A percentile compares a stretch with the other conserved stretches of the same genome.
These are phyloP conservation scores for Trichoderma harzianum DNA, from an alignment of 2,329 filamentous ascomycete species.

Conservation along the genomic window DNA sequence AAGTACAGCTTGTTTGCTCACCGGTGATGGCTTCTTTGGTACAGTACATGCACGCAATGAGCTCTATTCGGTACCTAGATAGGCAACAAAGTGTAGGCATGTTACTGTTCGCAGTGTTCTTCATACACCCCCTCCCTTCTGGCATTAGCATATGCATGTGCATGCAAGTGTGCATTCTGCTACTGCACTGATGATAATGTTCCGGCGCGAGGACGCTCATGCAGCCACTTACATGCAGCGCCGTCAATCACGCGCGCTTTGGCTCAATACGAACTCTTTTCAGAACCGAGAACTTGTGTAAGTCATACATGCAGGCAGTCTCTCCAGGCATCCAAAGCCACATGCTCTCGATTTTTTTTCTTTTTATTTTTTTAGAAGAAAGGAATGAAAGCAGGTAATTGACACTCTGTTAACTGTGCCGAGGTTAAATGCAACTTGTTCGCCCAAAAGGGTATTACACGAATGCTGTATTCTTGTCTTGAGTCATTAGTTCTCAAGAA, in stretches of 20 bases:
- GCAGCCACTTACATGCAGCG: not conserved
- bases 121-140: not conserved
- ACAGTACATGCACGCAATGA: not conserved
- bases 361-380: not conserved
- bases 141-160: not conserved
- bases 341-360: not conserved
- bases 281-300: not conserved
- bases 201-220: not conserved
- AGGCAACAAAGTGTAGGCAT: not conserved
- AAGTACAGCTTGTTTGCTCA: not conserved
- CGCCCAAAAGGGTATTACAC: not conserved
- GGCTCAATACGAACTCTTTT: not conserved
- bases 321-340: not conserved
- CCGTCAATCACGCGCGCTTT: not conserved
- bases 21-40: not conserved
- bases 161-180: not conserved
- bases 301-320: not conserved
- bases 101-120: not conserved
- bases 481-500: not conserved
- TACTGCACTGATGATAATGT: not conserved
- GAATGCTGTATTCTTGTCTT: not conserved
- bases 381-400: too few relatives aligned
- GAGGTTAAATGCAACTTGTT: not conserved
- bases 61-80: not conserved
- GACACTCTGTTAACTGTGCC: not conserved